A percentile compares a stretch with the other conserved stretches of the same genome.
Evolutionary conservation across 257 asterid species (phyloP).

Genomic region (Penstemon davidsonii): DNA sequence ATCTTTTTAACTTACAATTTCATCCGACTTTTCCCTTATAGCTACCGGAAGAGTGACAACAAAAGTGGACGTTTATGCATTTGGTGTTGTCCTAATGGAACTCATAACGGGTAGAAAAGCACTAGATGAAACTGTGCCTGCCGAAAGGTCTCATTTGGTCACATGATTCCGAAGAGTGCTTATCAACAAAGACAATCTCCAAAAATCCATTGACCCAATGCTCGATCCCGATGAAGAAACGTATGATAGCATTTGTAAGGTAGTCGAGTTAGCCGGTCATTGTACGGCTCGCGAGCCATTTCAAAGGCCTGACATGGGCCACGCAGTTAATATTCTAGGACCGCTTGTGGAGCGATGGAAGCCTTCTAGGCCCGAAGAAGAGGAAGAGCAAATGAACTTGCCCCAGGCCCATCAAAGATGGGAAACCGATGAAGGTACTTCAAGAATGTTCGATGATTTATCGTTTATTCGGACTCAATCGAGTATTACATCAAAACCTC

Average conservation of each 20-base stretch:
- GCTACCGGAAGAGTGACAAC: constrained; percentile 97
- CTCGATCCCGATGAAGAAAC: constrained; percentile 79
- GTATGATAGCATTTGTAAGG: constrained; percentile 79
- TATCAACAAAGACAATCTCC: constrained; percentile 71
- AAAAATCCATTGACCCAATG: constrained; percentile 62
- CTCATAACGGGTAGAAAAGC: constrained; percentile 81
- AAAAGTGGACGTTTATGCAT: constrained; percentile 89
- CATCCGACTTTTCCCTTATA: constrained; percentile 28
- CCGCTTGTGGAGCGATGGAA: constrained; percentile 94
- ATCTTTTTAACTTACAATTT: too few species aligned
- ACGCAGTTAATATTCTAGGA: constrained; percentile 81
- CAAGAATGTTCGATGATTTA: constrained; percentile 79
- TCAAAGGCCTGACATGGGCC: constrained; percentile 99
- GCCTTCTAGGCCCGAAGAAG: constrained; percentile 66
- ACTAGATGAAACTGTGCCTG: constrained; percentile 79
- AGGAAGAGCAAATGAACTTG: constrained; percentile 72
- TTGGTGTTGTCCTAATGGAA: constrained; percentile 91
- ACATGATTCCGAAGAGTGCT: constrained; percentile 93
- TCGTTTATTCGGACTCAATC: constrained; percentile 67
- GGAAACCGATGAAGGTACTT: constrained; percentile 90
- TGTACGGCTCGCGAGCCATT: constrained; percentile 88
- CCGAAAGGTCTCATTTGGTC: constrained; percentile 81
- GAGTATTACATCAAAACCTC: constrained; percentile 75
- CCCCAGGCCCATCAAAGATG: constrained; percentile 91
- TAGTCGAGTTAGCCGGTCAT: constrained; percentile 84